Evolutionary conservation across 1,139 yeast genomes (phyloP).

Genomic region (Yamadazyma dendronema): DNA sequence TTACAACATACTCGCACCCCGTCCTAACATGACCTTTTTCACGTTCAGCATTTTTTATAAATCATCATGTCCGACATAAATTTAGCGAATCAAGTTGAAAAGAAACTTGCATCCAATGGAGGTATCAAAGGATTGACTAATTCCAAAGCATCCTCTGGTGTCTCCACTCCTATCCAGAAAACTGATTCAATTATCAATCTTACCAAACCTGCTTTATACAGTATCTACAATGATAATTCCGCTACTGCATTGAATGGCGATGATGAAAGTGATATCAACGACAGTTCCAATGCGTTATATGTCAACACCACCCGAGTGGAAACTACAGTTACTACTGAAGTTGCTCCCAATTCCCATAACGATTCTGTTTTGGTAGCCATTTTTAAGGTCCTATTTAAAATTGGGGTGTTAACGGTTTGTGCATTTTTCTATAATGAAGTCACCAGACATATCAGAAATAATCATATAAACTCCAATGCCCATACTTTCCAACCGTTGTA

Average conservation of each 20-base stretch:
- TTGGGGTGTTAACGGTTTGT: constrained; percentile 37
- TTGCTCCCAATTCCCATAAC: constrained; percentile 11
- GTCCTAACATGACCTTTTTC: background rate
- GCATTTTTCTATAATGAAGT: constrained; percentile 52
- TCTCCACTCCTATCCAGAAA: constrained; percentile 27
- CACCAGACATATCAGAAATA: constrained; percentile 49
- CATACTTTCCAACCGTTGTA: constrained; percentile 33
- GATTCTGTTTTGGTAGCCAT: constrained; percentile 1
- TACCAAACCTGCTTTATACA: constrained; percentile 49
- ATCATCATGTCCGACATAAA: background rate
- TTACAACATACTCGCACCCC: background rate
- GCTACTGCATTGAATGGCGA: constrained; percentile 34
- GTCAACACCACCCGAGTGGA: constrained; percentile 6
- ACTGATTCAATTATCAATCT: constrained; percentile 46
- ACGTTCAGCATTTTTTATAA: background rate
- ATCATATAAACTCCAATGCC: constrained; percentile 39
- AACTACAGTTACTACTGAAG: constrained; percentile 1
- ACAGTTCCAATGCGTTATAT: constrained; percentile 4
- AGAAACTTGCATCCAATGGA: constrained; percentile 12
- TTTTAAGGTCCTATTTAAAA: constrained; percentile 17
- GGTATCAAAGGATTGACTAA: constrained; percentile 1
- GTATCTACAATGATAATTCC: constrained; percentile 44
- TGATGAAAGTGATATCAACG: constrained; percentile 23
- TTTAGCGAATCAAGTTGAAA: constrained; percentile 3
- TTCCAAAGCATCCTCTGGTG: constrained; percentile 10